Conservation (phyloP, 768 basidiomycete genomes). For the Mycena olivaceomarginata region DNA sequence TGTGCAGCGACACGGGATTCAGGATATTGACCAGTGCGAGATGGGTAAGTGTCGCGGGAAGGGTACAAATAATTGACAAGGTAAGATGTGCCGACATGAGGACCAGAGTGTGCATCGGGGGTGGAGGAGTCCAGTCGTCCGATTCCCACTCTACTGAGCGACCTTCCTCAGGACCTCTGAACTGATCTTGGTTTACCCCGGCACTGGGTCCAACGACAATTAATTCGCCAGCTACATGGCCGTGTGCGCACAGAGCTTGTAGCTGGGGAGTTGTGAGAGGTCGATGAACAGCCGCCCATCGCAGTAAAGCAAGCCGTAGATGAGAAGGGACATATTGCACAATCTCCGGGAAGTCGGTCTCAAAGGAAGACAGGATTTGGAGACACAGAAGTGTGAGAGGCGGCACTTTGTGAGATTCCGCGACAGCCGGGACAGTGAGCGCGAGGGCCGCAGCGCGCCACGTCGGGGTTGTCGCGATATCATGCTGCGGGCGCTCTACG, state of each 20-base stretch:
- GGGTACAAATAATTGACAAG: constrained; percentile 64
- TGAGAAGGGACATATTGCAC: constrained; percentile 76
- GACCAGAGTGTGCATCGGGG: constrained; percentile 67
- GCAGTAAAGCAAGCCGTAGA: constrained; percentile 74
- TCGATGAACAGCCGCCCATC: constrained; percentile 73
- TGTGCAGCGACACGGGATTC: constrained; percentile 69
- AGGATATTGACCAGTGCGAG: constrained; percentile 75
- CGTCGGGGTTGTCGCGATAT: constrained; percentile 53
- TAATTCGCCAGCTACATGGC: constrained; percentile 79
- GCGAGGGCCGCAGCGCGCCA: constrained; percentile 78
- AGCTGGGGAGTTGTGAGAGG: constrained; percentile 74
- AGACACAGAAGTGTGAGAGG: constrained; percentile 77
- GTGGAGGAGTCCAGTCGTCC: constrained; percentile 55
- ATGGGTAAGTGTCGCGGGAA: constrained; percentile 81
- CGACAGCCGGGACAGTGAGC: constrained; percentile 61
- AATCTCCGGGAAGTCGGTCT: constrained; percentile 66
- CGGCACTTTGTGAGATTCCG: constrained; percentile 60
- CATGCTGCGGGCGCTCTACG: constrained; percentile 60
- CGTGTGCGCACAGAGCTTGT: constrained; percentile 68
- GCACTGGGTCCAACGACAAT: constrained; percentile 76
- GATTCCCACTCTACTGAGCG: constrained; percentile 66
- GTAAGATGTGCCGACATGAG: constrained; percentile 70
- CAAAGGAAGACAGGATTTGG: constrained; percentile 59
- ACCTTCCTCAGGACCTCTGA: constrained; percentile 48
- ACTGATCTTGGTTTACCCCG: constrained; percentile 64